Conservation (phyloP, 176 grass and related monocot species). For the Phyllostachys edulis region DNA sequence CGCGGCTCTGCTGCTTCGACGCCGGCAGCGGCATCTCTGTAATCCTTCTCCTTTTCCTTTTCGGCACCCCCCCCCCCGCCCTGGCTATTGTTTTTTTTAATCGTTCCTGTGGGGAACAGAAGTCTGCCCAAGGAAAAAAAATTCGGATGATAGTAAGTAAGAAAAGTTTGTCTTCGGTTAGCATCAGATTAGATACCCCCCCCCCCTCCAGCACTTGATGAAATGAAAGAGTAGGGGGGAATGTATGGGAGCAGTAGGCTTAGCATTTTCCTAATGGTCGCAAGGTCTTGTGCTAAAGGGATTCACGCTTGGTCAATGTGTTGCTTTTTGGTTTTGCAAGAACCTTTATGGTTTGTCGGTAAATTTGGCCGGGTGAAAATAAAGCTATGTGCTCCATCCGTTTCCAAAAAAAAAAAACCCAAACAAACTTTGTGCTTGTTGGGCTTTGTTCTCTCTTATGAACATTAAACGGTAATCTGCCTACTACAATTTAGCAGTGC, state of each 20-base stretch:
- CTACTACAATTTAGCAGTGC: not conserved
- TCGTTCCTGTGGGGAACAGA: not conserved
- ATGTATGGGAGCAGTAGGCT: not conserved
- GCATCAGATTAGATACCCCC: not conserved
- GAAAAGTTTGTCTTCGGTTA: not conserved
- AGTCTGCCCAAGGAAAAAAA: not conserved
- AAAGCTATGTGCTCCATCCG: not conserved
- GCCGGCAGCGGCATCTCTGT: conserved; percentile 51
- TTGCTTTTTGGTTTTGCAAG: not conserved
- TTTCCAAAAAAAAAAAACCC: no score
- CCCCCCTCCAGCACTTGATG: not conserved
- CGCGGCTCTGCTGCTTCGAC: conserved; percentile 70
- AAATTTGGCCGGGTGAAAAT: not conserved
- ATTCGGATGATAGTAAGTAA: not conserved
- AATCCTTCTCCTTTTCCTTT: not conserved
- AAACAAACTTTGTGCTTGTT: not conserved
- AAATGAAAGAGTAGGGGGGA: not conserved
- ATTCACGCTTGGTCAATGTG: not conserved
- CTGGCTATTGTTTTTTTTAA: not conserved
- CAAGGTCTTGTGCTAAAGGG: not conserved
- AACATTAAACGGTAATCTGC: not conserved
- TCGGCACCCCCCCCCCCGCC: not conserved
- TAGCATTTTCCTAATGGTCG: not conserved
- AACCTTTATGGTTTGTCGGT: not conserved
- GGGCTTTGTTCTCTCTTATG: not conserved